These are phyloP conservation scores for Entrophospora sp. DNA, from an alignment of 192 early-diverging fungal genomes.

Conservation along the genomic window DNA sequence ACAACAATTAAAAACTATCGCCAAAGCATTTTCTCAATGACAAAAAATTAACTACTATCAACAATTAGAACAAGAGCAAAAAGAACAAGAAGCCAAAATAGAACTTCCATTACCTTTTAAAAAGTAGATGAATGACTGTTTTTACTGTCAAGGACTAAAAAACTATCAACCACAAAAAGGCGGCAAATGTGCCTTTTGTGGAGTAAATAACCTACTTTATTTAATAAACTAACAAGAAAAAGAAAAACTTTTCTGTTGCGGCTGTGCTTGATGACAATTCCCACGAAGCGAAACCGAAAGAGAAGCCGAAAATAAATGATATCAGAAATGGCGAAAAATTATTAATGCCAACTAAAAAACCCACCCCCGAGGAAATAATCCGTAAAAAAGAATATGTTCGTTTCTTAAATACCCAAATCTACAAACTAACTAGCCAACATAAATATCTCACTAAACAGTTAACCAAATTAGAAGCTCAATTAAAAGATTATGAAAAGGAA, in stretches of 20 bases:
- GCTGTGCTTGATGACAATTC: neutral
- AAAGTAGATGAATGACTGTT: neutral
- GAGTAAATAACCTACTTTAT: neutral
- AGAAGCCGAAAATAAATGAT: neutral
- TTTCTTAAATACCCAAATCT: too few species aligned
- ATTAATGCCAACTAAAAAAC: neutral
- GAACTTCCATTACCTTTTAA: neutral
- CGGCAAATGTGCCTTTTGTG: neutral
- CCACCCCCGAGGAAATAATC: slow-evolving; percentile 1
- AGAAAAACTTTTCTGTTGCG: neutral
- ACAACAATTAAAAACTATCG: neutral
- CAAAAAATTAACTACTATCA: slow-evolving; percentile 12
- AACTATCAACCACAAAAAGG: neutral
- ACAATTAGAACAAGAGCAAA: slow-evolving; percentile 1
- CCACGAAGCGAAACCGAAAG: neutral
- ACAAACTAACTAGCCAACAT: slow-evolving; percentile 1
- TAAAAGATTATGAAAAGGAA: slow-evolving; percentile 4
- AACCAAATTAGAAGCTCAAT: slow-evolving; percentile 1
- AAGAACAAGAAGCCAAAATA: slow-evolving; percentile 1
- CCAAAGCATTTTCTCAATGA: neutral
- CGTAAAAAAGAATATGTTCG: slow-evolving; percentile 8
- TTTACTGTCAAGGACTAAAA: neutral
- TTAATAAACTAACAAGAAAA: neutral
- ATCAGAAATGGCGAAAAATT: neutral
- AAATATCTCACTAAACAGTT: neutral